These are phyloP conservation scores for Xylaria acuta DNA, from an alignment of 495 filamentous ascomycete species.

Conservation along the genomic window DNA sequence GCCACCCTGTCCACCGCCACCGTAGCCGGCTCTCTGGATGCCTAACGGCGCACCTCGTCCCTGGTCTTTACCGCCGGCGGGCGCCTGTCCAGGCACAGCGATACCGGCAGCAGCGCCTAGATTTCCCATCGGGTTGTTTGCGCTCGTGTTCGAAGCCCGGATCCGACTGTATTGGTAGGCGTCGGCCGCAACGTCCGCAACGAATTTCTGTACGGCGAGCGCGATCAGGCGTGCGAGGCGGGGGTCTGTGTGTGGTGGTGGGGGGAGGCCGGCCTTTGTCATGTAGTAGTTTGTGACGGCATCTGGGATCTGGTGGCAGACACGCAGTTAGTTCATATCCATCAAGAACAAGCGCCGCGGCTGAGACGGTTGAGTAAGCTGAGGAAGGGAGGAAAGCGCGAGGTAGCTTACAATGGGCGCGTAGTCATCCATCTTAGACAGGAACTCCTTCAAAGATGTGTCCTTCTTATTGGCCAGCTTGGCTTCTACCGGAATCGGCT, in stretches of 20 bases:
- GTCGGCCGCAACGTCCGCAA: conserved; percentile 95
- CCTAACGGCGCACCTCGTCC: conserved; percentile 72
- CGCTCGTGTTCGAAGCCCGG: conserved; percentile 84
- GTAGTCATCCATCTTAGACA: conserved; percentile 97
- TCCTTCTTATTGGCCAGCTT: conserved; percentile 80
- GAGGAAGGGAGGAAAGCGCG: not conserved
- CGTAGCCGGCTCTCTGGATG: conserved; percentile 89
- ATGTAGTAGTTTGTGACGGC: conserved; percentile 98
- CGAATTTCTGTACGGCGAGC: conserved; percentile 96
- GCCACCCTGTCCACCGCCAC: conserved; percentile 88
- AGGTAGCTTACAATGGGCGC: conserved; percentile 81
- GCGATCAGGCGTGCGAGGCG: conserved; percentile 92
- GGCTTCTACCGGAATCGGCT: conserved; percentile 38
- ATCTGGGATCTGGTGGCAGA: conserved; percentile 79
- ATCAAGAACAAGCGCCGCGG: not conserved
- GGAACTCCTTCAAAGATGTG: conserved; percentile 85
- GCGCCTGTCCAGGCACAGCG: conserved; percentile 64
- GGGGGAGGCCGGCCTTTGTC: conserved; percentile 89
- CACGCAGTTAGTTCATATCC: conserved; percentile 16
- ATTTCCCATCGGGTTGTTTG: conserved; percentile 86
- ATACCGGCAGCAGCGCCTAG: conserved; percentile 80
- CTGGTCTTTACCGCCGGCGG: conserved; percentile 63
- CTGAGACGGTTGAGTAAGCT: not conserved
- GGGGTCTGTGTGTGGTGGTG: conserved; percentile 82
- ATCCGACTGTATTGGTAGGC: conserved; percentile 97